Evolutionary conservation across 2,329 filamentous ascomycete species (phyloP), one percentile per base, ranked within the genome.

Genomic region (Cercospora sp.): DNA sequence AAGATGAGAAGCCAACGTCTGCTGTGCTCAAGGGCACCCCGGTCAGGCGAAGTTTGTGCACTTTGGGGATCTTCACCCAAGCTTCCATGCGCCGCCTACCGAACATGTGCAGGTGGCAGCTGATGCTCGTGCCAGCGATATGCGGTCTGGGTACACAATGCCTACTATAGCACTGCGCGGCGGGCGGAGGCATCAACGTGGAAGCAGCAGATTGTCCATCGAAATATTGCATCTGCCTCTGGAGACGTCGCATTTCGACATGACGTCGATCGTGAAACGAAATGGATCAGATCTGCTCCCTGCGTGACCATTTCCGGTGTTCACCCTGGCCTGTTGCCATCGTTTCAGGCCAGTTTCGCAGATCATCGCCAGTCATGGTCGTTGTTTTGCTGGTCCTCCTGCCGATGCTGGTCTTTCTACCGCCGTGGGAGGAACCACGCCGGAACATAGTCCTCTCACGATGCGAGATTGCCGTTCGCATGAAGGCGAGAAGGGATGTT

Each of bases 11-110:
- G 49, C n/a, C 32, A 43, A 58, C 62, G 61, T 58, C 12, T 43
- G 51, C 51, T 59, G 51, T 65, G 32, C 26, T 37, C 53, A 21
- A 58, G 62, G 62, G 51, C 51, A 43, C 32, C 62, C 62, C 40
- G 34, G 62, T 65, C 53, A 45, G 34, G 51, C 62, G 51, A 65
- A 58, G 13, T 49, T 58, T 34, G 53, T 40, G 62, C 62, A 65
- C 18, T 45, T 65, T 30, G 40, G 34, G 43, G 60, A 49, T 32
- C 60, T 30, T 45, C 34, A 30, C 9, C 12, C 60, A n/a, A 28
- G 40, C 60, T 49, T 28, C 40, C 37, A 30, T 51, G 60, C 60
- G 55, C 55, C 55, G 55, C 32, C 21, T 16, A 32, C 53, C 53
- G 53, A n/a, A 32, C 45, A 21, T 24, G 21, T 24, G 45, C 45